These are phyloP conservation scores for Cicer cuneatum DNA, from an alignment of 306 rosid genomes.

Conservation along the genomic window DNA sequence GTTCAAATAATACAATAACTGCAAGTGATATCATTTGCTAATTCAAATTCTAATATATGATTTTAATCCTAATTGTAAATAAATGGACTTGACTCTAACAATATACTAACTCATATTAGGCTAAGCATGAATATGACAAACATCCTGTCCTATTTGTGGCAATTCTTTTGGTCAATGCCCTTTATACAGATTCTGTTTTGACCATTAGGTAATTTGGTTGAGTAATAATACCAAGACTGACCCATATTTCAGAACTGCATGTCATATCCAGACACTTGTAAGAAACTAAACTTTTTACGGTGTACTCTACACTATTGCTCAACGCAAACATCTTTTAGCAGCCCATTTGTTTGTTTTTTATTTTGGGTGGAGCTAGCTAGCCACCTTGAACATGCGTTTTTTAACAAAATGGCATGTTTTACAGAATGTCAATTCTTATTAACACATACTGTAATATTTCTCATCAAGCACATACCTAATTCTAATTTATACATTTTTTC, in stretches of 20 bases:
- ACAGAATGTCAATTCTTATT: not conserved
- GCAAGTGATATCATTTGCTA: not conserved
- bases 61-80: not conserved
- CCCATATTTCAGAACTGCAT: slow-evolving; percentile 30
- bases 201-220: slow-evolving; percentile 13
- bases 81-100: not conserved
- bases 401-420: slow-evolving; percentile 10
- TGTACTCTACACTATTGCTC: slow-evolving; percentile 19
- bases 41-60: not conserved
- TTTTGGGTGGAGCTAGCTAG: not conserved
- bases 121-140: slow-evolving; percentile 20
- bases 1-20: not conserved
- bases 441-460: slow-evolving; percentile 7
- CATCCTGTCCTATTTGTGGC: not conserved
- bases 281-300: slow-evolving; percentile 25
- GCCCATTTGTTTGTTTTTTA: slow-evolving; percentile 20
- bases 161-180: slow-evolving; percentile 16
- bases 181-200: slow-evolving; percentile 15
- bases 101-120: slow-evolving; percentile 19
- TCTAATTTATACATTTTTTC: slow-evolving; percentile 3
- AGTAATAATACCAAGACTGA: slow-evolving; percentile 22
- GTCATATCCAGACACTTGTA: slow-evolving; percentile 2
- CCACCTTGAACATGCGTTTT: slow-evolving; percentile 2
- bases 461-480: not conserved
- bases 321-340: not conserved